Conservation (phyloP, 179 eudicot genomes). For the Beta macrorhiza region DNA sequence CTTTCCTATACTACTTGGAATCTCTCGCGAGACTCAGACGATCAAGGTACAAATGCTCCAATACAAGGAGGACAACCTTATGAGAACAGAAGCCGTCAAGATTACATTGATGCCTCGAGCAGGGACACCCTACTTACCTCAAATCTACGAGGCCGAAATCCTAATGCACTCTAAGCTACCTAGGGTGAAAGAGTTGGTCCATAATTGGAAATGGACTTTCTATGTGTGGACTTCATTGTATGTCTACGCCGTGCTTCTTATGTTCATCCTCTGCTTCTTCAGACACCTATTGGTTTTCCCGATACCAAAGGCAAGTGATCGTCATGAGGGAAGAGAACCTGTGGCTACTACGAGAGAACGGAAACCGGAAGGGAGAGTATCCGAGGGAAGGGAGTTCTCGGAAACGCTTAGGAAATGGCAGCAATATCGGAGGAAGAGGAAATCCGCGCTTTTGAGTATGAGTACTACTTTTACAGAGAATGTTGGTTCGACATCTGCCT, state of each 20-base stretch:
- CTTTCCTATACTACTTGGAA: conserved; percentile 57
- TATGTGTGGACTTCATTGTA: conserved; percentile 71
- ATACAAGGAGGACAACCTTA: conserved; percentile 48
- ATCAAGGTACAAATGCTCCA: conserved; percentile 42
- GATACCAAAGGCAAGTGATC: neutral
- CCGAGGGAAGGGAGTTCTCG: conserved; percentile 41
- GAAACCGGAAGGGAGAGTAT: neutral
- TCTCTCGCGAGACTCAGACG: conserved; percentile 57
- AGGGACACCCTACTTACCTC: conserved; percentile 49
- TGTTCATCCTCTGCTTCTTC: conserved; percentile 43
- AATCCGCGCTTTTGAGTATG: conserved; percentile 44
- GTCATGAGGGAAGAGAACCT: neutral
- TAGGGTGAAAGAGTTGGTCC: conserved; percentile 52
- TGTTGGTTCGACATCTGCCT: conserved; percentile 22
- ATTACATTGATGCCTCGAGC: conserved; percentile 58
- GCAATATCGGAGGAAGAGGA: conserved; percentile 55
- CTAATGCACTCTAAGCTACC: conserved; percentile 61
- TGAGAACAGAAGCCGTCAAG: conserved; percentile 44
- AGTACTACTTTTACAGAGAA: neutral
- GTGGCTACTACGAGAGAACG: neutral
- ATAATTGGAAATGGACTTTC: conserved; percentile 73
- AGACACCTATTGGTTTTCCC: conserved; percentile 43
- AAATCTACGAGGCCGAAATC: conserved; percentile 60
- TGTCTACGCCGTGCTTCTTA: conserved; percentile 40
- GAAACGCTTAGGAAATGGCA: conserved; percentile 61